Evolutionary conservation across 306 rosid species (phyloP).

Genomic region (Cyclanthera cordifolia): DNA sequence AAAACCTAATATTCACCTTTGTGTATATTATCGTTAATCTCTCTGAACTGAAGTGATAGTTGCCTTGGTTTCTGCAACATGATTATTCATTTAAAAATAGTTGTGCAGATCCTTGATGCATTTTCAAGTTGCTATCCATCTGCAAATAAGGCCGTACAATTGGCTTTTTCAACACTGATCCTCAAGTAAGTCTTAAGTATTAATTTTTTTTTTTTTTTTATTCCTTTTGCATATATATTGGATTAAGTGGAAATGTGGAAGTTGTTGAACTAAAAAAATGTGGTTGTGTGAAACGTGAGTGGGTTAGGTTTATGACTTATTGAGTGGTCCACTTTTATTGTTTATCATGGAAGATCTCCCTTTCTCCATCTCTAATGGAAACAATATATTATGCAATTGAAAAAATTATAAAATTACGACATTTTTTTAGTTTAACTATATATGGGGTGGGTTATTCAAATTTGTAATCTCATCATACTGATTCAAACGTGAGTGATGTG

Average conservation of each 20-base stretch:
- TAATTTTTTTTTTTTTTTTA: background rate
- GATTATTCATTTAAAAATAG: constrained; percentile 7
- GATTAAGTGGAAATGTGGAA: background rate
- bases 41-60: background rate
- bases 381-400: background rate
- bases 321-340: background rate
- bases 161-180: constrained; percentile 70
- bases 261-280: no score
- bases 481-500: no score
- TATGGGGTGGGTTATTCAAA: no score
- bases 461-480: no score
- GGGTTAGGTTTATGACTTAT: background rate
- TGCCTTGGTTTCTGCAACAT: background rate
- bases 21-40: background rate
- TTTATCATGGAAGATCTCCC: background rate
- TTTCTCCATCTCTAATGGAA: background rate
- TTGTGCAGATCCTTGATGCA: constrained; percentile 74
- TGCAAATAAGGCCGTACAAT: constrained; percentile 65
- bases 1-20: background rate
- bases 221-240: background rate
- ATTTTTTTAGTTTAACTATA: no score
- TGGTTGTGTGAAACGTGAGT: background rate
- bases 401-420: background rate
- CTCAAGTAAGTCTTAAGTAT: constrained; percentile 57
- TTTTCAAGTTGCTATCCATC: constrained; percentile 69